Base-by-base conservation (phyloP, 371 early-diverging fungal species). In the Rhizopus microsporus region DNA sequence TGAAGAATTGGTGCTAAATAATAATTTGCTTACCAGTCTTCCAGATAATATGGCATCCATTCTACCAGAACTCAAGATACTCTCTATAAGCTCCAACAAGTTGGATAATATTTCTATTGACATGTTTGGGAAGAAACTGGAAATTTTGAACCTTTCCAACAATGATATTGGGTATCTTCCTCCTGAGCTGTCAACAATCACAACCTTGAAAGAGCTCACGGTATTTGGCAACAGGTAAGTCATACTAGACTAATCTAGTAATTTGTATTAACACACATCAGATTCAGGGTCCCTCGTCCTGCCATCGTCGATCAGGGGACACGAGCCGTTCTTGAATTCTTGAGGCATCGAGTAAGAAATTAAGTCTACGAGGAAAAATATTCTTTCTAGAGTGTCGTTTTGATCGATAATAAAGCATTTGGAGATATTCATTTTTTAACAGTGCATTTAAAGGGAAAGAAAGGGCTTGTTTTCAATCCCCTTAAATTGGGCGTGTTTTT, bases 231-330 rank as follows among this genome's bases (percentile, higher is more conserved):
- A 90, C 59, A 60, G 77, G 64, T 74, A 72, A 45, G 7, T 49
- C 29, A 32, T 15, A 10, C 5, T 45, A 48, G 3, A 45, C 3
- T 23, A 13, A 17, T 33, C 33, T 37, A 16, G 23, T 17, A 30
- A 52, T 52, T 7, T 56, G 45, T 47, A 33, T 48, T 43, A 43
- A 43, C 7, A 46, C 15, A 1, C 47, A 1, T 17, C 40, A 66
- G 74, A 17, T 90, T 88, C 67, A 77, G 87, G 51, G 81, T 88
- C 1, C 89, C 91, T 9, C 62, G 88, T 35, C 75, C 81, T 9
- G 69, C 80, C 5, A 72, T 88, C 35, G 69, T 90, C 17, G 83
- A 83, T 10, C 81, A 83, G 63, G 89, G 89, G 1, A 86, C 87
- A 5, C 56, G 62, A 42, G 82, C 85, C 0, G 65, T 86, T 40